Evolutionary conservation across 2,329 filamentous ascomycete genomes (phyloP), one percentile per base, ranked within the genome.

Genomic region (Cryphonectria radicalis): DNA sequence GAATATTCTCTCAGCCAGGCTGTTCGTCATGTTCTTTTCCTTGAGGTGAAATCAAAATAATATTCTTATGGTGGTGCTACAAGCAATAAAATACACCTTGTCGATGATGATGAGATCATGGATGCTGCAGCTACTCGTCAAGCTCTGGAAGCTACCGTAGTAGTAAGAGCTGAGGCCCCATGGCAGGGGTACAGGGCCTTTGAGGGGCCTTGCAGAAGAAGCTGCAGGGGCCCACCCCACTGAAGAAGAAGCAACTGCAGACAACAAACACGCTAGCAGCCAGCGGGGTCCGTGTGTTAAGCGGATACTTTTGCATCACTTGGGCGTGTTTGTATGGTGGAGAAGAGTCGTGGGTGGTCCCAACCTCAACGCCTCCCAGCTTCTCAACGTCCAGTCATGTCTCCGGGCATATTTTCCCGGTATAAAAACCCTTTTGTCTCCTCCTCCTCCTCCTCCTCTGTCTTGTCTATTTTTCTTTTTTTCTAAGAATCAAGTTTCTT

Each of bases 101-200:
- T 35, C 32, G 46, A 35, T 50, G 42, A 25, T 67, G 66, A 67
- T 62, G 55, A 67, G 66, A 62, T 67, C 66, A 67, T 67, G 55
- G 66, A 67, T 22, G 22, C 25, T 32, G 50, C 46, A 50, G 43
- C 43, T 46, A 17, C 37, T 40, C 1, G 37, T 17, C 42, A 43
- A 43, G 42, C 42, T 43, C 42, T 43, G 42, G 42, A 17, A 43
- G 42, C 42, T 43, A 43, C 42, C 42, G 17, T 11, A 17, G 40
- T 13, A 42, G n/a, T n/a, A 28, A 2, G 42, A 43, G 42, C 42
- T 43, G 42, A 46, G 43, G 46, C 46, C 46, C 43, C 53, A 25
- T 25, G 11, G 28, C 55, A 59, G 55, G 53, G 55, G 55, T 59
- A 28, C 55, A n/a, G 46, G 46, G 19, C 19, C 46, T n/a, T n/a